Percentiles rank a stretch among this genome's conserved stretches.
These are phyloP conservation scores for Colletotrichum coccodes DNA, from an alignment of 2,329 filamentous ascomycete species.

Conservation along the genomic window DNA sequence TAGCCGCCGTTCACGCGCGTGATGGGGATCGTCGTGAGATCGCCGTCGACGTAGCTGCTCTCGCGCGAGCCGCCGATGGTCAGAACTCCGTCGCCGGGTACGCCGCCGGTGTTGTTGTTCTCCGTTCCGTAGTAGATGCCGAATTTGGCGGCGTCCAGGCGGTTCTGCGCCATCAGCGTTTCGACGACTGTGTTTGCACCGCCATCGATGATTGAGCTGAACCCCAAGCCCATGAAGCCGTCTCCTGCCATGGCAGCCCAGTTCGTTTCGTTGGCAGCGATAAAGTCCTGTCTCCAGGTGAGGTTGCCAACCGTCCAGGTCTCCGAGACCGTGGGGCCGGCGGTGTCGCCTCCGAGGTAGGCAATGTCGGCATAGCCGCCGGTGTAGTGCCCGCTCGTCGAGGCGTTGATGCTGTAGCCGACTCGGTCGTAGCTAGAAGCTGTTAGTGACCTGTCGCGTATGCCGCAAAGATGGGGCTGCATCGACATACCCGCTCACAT, in stretches of 20 bases:
- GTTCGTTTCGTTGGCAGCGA: slow-evolving; percentile 41
- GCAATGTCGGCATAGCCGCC: slow-evolving; percentile 36
- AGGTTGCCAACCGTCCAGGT: slow-evolving; percentile 34
- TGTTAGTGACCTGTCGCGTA: neutral
- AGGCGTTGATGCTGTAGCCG: slow-evolving; percentile 40
- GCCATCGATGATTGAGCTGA: slow-evolving; percentile 43
- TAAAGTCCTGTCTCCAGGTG: slow-evolving; percentile 42
- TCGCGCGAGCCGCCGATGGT: slow-evolving; percentile 46
- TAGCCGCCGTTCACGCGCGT: slow-evolving; percentile 29
- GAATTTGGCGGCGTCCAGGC: slow-evolving; percentile 44
- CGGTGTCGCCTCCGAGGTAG: slow-evolving; percentile 43
- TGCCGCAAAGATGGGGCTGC: no score
- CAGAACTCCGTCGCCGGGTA: slow-evolving; percentile 36
- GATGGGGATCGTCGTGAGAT: slow-evolving; percentile 31
- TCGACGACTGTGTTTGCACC: slow-evolving; percentile 44
- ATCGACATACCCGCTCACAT: slow-evolving; percentile 36
- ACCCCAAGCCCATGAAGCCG: slow-evolving; percentile 48
- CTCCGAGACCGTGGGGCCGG: slow-evolving; percentile 41
- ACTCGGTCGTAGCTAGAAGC: slow-evolving; percentile 37
- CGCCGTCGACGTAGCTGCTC: slow-evolving; percentile 38
- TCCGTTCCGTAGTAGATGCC: slow-evolving; percentile 42
- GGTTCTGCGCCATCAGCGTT: slow-evolving; percentile 40
- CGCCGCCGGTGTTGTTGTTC: slow-evolving; percentile 30
- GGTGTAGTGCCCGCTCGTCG: slow-evolving; percentile 37
- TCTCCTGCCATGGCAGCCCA: slow-evolving; percentile 43